A percentile compares a stretch with the other conserved stretches of the same genome.
These are phyloP conservation scores for Wickerhamiella sorbophila DNA, from an alignment of 805 yeast genomes.

Conservation along the genomic window DNA sequence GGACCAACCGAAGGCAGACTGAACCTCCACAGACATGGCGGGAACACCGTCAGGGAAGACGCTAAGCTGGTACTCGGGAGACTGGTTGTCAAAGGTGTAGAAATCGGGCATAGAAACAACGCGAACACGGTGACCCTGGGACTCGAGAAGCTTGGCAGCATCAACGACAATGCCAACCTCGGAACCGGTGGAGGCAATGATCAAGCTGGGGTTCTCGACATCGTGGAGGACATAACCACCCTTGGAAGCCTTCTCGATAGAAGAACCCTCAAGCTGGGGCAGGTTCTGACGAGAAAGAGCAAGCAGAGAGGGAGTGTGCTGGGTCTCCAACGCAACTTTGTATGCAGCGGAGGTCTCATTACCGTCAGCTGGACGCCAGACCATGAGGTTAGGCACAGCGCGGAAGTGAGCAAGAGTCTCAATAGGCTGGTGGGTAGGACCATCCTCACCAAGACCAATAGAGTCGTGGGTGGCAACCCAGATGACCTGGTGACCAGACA, in stretches of 20 bases:
- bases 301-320: conserved; percentile 50
- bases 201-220: conserved; percentile 49
- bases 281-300: conserved; percentile 68
- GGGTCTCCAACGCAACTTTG: conserved; percentile 42
- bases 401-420: conserved; percentile 38
- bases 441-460: conserved; percentile 45
- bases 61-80: conserved; percentile 62
- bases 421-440: conserved; percentile 45
- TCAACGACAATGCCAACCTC: conserved; percentile 77
- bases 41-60: conserved; percentile 94
- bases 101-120: conserved; percentile 92
- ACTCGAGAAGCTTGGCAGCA: conserved; percentile 57
- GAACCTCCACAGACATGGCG: conserved; percentile 83
- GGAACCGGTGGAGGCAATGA: conserved; percentile 84
- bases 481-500: conserved; percentile 33
- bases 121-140: conserved; percentile 54
- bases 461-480: conserved; percentile 46
- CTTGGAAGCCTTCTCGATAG: conserved; percentile 78
- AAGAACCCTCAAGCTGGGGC: conserved; percentile 86
- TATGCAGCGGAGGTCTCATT: conserved; percentile 42
- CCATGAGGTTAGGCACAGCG: conserved; percentile 36
- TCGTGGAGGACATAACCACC: conserved; percentile 82
- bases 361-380: conserved; percentile 42
- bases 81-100: conserved; percentile 75
- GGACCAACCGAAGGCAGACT: conserved; percentile 84